Percentiles rank a stretch among this genome's conserved stretches.
Conservation (phyloP, 2,329 filamentous ascomycete genomes). For the Curvularia verruculosa region DNA sequence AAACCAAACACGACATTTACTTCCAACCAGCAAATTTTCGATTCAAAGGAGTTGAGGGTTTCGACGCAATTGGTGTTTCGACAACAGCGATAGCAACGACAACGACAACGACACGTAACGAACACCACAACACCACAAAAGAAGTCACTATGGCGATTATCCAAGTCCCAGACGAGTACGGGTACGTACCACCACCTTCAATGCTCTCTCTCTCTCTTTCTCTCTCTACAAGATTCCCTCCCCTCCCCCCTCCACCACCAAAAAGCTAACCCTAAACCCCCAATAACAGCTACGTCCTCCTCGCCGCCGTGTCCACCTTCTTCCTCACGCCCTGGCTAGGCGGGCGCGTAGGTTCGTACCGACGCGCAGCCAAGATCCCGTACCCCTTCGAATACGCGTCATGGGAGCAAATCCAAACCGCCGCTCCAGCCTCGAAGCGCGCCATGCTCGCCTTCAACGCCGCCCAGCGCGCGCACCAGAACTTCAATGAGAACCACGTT, state of each 20-base stretch:
- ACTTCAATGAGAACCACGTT: conserved; percentile 65
- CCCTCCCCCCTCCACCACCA: background rate
- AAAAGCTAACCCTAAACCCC: conserved; percentile 1
- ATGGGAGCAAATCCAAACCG: conserved; percentile 56
- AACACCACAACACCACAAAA: background rate
- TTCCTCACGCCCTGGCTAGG: conserved; percentile 61
- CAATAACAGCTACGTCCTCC: conserved; percentile 64
- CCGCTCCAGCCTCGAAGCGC: conserved; percentile 50
- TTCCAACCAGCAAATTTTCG: background rate
- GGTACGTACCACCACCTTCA: conserved; percentile 32
- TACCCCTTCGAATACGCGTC: conserved; percentile 67
- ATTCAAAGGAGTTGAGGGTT: background rate
- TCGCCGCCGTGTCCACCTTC: conserved; percentile 61
- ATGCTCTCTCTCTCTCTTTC: background rate
- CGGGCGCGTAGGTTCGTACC: conserved; percentile 52
- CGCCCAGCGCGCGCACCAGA: conserved; percentile 56
- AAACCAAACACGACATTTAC: background rate
- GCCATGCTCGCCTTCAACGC: conserved; percentile 55
- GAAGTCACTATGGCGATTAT: conserved; percentile 31
- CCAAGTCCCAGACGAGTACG: conserved; percentile 36
- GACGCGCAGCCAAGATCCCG: conserved; percentile 59
- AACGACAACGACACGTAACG: conserved; percentile 2
- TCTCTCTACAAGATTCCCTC: background rate
- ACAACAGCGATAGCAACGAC: background rate
- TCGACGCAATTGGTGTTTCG: background rate